These are phyloP conservation scores for Lentinula lateritia DNA, from an alignment of 768 basidiomycete species.

Conservation along the genomic window DNA sequence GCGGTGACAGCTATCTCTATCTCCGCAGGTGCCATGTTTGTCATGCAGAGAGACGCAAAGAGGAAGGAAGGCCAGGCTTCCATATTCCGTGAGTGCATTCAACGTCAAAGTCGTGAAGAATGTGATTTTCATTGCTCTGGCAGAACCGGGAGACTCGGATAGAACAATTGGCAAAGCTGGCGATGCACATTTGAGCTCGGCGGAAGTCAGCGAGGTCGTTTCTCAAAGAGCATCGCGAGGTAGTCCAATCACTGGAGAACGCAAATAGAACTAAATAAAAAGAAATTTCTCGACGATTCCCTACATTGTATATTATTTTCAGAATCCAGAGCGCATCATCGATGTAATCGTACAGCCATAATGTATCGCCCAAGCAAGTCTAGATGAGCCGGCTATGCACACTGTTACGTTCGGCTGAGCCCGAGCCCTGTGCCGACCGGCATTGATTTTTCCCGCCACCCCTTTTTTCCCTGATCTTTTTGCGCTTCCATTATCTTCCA, in stretches of 20 bases:
- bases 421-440: neutral
- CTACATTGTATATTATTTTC: neutral
- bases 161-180: neutral
- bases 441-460: neutral
- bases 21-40: slow-evolving; percentile 2
- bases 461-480: neutral
- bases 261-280: neutral
- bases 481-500: neutral
- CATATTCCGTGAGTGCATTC: neutral
- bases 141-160: neutral
- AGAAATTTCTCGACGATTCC: neutral
- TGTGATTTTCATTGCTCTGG: neutral
- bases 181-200: slow-evolving; percentile 1
- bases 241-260: neutral
- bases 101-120: neutral
- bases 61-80: slow-evolving; percentile 2
- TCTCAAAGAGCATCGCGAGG: neutral
- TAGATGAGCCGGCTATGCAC: no score
- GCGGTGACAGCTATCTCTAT: neutral
- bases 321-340: no score
- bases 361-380: neutral
- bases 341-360: no score
- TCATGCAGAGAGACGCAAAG: slow-evolving; percentile 4
- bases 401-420: neutral
- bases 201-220: slow-evolving; percentile 3